phyloP scores from a whole-genome alignment of 2,329 filamentous ascomycete species.

The Monosporascus sp. region DNA sequence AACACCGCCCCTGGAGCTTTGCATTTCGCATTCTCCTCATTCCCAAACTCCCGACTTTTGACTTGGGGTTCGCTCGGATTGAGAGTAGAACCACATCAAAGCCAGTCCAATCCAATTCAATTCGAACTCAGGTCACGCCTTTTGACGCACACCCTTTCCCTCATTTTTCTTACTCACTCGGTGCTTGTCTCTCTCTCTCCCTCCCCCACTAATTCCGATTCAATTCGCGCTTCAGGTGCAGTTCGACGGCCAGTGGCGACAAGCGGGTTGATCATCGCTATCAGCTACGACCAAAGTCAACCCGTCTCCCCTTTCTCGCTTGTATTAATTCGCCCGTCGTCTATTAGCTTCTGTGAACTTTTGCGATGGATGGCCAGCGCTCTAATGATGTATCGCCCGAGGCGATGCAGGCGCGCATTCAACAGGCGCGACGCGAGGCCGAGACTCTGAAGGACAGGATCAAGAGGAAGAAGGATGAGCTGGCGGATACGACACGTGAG shows the following conservation, averaged over 20 bases:
- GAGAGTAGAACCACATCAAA: neutral
- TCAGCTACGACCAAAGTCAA: neutral
- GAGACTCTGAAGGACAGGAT: slow-evolving; percentile 97
- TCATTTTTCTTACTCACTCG: neutral
- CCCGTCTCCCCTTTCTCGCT: neutral
- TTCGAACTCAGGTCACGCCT: neutral
- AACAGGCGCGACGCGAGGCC: slow-evolving; percentile 90
- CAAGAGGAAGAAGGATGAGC: slow-evolving; percentile 99
- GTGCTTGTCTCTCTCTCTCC: neutral
- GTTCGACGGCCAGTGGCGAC: neutral
- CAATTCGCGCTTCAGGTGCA: neutral
- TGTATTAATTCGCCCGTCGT: neutral
- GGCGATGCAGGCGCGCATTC: slow-evolving; percentile 89
- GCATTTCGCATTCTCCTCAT: neutral
- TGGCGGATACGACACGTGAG: slow-evolving; percentile 96
- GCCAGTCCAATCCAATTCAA: neutral
- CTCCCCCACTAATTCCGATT: neutral
- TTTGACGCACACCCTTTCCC: neutral
- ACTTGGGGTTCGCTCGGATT: neutral
- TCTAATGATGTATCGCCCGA: slow-evolving; percentile 61
- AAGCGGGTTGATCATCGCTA: neutral
- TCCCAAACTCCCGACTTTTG: neutral
- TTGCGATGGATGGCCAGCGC: slow-evolving; percentile 53
- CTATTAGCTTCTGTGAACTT: neutral
- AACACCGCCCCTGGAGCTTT: neutral